Base-by-base conservation (phyloP, 1,284 basidiomycete genomes). In the Ustilago tritici region DNA sequence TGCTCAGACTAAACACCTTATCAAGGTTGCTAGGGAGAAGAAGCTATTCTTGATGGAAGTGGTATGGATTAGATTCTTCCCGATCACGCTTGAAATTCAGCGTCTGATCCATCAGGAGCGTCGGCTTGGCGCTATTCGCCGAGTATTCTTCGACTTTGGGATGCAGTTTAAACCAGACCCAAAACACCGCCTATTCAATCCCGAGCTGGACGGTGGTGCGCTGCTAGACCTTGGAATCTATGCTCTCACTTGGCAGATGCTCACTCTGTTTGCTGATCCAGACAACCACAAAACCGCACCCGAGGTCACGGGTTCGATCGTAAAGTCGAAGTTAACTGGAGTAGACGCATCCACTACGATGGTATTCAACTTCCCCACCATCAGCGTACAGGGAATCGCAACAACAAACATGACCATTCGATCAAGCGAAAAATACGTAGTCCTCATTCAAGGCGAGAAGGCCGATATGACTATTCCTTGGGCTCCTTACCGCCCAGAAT, bases 161-260 rank as follows among this genome's bases (percentile, higher is more conserved):
- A 55, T 56, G n/a, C 49, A 31, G n/a, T 81, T 83, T 54, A 55
- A 61, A 15, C 64, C 66, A 6, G 82, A 83, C 50, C 66, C 76
- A 91, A 93, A 36, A 92, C 91, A 94, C 87, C 88, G 94, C 41
- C 92, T 96, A 76, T 87, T 94, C 76, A 91, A 95, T 81, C 94
- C 95, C 3, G 86, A 88, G 19, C 89, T 95, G 7, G 95, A 92
- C 31, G 95, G 95, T 28, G 95, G 94, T 1, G 93, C 92, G 9
- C 84, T 96, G 41, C 90, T 96, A 49, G 95, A 96, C 85, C 65
- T 89, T 7, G 88, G 88, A 60, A 87, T 87, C 32, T 88, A 87
- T 50, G 68, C 81, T 0, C 57, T 82, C 1, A 83, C 78, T 9
- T 84, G 81, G 81, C 77, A 80, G 46, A 72, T 82, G 68, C 17